Base-by-base conservation (phyloP, 2,329 filamentous ascomycete species). In the Alternaria brassicicola region DNA sequence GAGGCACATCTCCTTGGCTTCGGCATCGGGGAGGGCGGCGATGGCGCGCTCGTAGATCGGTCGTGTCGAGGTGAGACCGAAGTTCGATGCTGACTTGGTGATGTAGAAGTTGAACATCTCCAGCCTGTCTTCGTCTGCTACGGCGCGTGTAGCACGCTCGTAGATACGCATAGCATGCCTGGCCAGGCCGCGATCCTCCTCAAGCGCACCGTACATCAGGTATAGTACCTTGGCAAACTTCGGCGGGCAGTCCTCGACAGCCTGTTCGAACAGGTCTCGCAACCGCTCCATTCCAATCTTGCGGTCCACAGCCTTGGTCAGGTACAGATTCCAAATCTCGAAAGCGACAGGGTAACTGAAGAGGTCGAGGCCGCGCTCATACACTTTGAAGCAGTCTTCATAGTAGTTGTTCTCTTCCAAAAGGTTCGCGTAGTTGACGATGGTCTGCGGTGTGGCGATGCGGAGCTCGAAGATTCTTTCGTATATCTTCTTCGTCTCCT, bases 81-180 rank as follows among this genome's bases (percentile, higher is more conserved):
- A 99, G 79, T 99, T 99, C 19, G 93, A 96, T 1, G 95, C 95
- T 0, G 93, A 97, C 77, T 99, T 98, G 57, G 94, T 98, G 74
- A 99, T 97, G 82, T 99, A 99, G 76, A 98, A 97, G 78, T 97
- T 95, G 82, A 97, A 99, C 93, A 99, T 97, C 71, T 97, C 93
- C 59, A 93, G 89, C 51, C 93, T 86, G 77, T 99, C 94, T 72
- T 97, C 94, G 71, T 99, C 95, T 13, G 92, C 89, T 3, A 99
- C 96, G 12, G 94, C 93, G 30, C 95, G 88, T 5, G 95, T 99
- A 7, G 95, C 95, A 57, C 95, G 90, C 80, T 99, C 96, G 78
- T 99, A 99, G 67, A 99, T 99, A 59, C 95, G 90, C 95, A 99
- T 99, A 2, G 96, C 96, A 75, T 98, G 94, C 48, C 96, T 87